Evolutionary conservation across 805 yeast genomes (phyloP).

Genomic region (Kodamaea fukazawae): DNA sequence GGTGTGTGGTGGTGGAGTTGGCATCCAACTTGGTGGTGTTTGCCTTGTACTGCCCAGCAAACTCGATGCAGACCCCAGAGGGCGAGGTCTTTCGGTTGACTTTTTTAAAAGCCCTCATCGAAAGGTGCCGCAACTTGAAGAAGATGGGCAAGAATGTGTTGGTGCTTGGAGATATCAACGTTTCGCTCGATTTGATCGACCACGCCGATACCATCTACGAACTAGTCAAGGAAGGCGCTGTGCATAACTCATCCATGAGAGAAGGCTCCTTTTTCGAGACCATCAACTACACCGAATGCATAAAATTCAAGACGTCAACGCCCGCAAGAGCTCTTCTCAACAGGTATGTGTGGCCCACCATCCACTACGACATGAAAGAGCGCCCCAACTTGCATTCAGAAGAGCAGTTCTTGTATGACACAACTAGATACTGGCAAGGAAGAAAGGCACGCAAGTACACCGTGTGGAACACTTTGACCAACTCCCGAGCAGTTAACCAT

Average conservation of each 20-base stretch:
- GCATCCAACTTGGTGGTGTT: conserved; percentile 59
- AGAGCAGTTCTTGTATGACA: conserved; percentile 48
- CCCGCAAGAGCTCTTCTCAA: conserved; percentile 31
- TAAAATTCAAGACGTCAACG: conserved; percentile 34
- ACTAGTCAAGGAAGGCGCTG: conserved; percentile 13
- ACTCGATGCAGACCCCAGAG: conserved; percentile 66
- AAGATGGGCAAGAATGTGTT: conserved; percentile 62
- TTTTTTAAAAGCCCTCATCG: conserved; percentile 58
- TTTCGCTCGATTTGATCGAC: conserved; percentile 76
- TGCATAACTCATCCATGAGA: conserved; percentile 22
- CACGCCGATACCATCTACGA: conserved; percentile 66
- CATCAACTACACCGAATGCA: conserved; percentile 25
- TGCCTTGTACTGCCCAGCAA: conserved; percentile 87
- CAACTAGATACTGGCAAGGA: conserved; percentile 56
- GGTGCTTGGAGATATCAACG: conserved; percentile 86
- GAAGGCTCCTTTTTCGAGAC: conserved; percentile 23
- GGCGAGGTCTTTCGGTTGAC: conserved; percentile 58
- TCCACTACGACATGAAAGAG: conserved; percentile 9
- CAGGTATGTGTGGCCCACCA: conserved; percentile 22
- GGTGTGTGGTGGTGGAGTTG: conserved; percentile 74
- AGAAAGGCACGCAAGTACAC: conserved; percentile 70
- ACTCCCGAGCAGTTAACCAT: conserved; percentile 74
- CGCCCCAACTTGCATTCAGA: not conserved
- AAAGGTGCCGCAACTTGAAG: conserved; percentile 55
- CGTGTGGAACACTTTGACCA: conserved; percentile 84